Percentiles rank a stretch among this genome's conserved stretches.
phyloP scores from a whole-genome alignment of 208 protist genomes.

The Wallacemonas sp. region DNA sequence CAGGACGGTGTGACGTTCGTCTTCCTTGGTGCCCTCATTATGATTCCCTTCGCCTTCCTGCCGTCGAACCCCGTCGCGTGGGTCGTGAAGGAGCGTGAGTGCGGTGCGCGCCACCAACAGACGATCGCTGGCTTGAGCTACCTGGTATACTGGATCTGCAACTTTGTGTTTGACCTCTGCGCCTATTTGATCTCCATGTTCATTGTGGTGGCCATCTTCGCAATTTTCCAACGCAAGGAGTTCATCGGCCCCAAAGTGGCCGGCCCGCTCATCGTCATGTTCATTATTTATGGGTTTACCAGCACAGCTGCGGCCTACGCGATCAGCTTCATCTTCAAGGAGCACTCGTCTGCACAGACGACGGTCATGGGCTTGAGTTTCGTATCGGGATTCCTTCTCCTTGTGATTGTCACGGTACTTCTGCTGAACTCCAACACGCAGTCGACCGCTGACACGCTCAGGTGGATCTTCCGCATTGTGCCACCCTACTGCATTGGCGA shows the following conservation, averaged over 20 bases:
- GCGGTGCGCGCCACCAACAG: constrained; percentile 47
- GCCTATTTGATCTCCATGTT: constrained; percentile 40
- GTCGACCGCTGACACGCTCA: constrained; percentile 20
- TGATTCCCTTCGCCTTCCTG: constrained; percentile 70
- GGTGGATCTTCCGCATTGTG: constrained; percentile 49
- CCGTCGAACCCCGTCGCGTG: constrained; percentile 54
- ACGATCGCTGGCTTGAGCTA: constrained; percentile 42
- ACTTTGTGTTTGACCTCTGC: constrained; percentile 59
- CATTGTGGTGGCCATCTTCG: constrained; percentile 40
- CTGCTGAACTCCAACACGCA: constrained; percentile 27
- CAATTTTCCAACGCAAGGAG: constrained; percentile 37
- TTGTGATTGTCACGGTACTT: constrained; percentile 40
- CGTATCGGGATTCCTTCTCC: constrained; percentile 46
- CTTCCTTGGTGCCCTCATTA: constrained; percentile 41
- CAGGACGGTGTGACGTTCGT: constrained; percentile 23
- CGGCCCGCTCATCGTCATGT: constrained; percentile 21
- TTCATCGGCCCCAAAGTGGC: constrained; percentile 27
- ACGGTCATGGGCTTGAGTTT: constrained; percentile 53
- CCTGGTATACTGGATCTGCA: constrained; percentile 55
- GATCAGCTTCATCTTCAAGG: constrained; percentile 51
- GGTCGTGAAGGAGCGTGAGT: constrained; percentile 58
- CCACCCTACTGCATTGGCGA: constrained; percentile 64
- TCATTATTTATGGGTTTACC: constrained; percentile 48
- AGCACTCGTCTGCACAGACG: constrained; percentile 57
- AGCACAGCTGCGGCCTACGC: constrained; percentile 42